Percentiles rank a stretch among this genome's conserved stretches.
Conservation (phyloP, 2,329 filamentous ascomycete genomes). For the Paraphoma chrysanthemicola region DNA sequence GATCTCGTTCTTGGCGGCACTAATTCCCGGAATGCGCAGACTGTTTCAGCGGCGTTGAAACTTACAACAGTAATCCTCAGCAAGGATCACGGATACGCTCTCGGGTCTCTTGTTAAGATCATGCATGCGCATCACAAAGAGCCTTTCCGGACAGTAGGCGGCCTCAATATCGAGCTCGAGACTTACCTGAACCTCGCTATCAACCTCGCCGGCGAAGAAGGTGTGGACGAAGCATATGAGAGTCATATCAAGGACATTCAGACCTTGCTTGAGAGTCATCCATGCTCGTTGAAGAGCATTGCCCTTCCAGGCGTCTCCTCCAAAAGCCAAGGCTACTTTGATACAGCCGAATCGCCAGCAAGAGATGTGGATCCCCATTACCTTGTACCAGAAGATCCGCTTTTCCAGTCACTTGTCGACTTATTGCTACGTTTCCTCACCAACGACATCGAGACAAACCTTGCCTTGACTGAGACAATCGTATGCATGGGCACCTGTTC, state of each 20-base stretch:
- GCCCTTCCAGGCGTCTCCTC: slow-evolving; percentile 67
- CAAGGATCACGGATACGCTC: slow-evolving; percentile 86
- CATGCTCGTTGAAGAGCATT: slow-evolving; percentile 74
- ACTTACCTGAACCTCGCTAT: slow-evolving; percentile 72
- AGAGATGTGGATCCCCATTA: slow-evolving; percentile 67
- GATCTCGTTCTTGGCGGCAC: slow-evolving; percentile 89
- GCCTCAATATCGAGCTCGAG: slow-evolving; percentile 77
- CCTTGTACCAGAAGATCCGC: slow-evolving; percentile 67
- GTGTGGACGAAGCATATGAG: slow-evolving; percentile 76
- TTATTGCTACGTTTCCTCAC: slow-evolving; percentile 82
- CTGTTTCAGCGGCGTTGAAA: slow-evolving; percentile 86
- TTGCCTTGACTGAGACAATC: slow-evolving; percentile 84
- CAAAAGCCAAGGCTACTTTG: slow-evolving; percentile 59
- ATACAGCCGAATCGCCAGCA: slow-evolving; percentile 56
- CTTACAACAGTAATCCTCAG: slow-evolving; percentile 85
- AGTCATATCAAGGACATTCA: slow-evolving; percentile 74
- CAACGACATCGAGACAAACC: slow-evolving; percentile 89
- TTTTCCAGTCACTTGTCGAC: slow-evolving; percentile 59
- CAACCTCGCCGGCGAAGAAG: slow-evolving; percentile 71
- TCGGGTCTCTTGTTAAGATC: slow-evolving; percentile 76
- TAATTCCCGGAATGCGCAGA: slow-evolving; percentile 83
- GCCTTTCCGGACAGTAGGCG: slow-evolving; percentile 71
- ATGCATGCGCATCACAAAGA: slow-evolving; percentile 63
- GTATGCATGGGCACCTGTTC: slow-evolving; percentile 85
- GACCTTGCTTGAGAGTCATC: slow-evolving; percentile 72